A percentile compares a stretch with the other conserved stretches of the same genome.
Conservation (phyloP, 2,329 filamentous ascomycete genomes). For the Cladorrhinum sp. region DNA sequence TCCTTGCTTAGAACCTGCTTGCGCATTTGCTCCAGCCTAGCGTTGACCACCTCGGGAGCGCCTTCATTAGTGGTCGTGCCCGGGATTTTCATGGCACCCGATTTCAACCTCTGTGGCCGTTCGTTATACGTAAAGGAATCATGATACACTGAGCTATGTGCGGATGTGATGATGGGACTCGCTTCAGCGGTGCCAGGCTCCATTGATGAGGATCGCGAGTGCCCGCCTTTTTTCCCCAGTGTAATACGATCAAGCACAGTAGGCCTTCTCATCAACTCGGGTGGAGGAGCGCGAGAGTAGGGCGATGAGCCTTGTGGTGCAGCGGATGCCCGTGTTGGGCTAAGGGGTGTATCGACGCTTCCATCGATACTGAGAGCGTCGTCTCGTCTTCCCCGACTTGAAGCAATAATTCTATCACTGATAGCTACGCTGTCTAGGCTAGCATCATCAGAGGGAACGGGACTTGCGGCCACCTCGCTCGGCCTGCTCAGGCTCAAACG, state of each 20-base stretch:
- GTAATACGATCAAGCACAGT: slow-evolving; percentile 56
- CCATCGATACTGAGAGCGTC: slow-evolving; percentile 46
- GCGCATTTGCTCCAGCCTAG: slow-evolving; percentile 67
- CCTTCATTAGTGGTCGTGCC: slow-evolving; percentile 56
- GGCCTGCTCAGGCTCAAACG: slow-evolving; percentile 43
- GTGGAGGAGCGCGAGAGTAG: slow-evolving; percentile 29
- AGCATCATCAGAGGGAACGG: slow-evolving; percentile 36
- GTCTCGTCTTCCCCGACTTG: slow-evolving; percentile 38
- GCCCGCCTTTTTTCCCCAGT: slow-evolving; percentile 41
- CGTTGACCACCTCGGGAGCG: slow-evolving; percentile 56
- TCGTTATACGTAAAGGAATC: slow-evolving; percentile 52
- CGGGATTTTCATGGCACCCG: slow-evolving; percentile 50
- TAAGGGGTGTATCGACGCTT: slow-evolving; percentile 43
- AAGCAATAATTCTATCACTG: slow-evolving; percentile 30
- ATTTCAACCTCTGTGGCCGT: slow-evolving; percentile 43
- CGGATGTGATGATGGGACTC: slow-evolving; percentile 56
- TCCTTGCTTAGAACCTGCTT: slow-evolving; percentile 89
- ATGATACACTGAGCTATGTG: slow-evolving; percentile 56
- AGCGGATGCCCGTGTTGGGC: slow-evolving; percentile 38
- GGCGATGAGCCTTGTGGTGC: slow-evolving; percentile 32
- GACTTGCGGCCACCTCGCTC: slow-evolving; percentile 39
- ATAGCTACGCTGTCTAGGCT: slow-evolving; percentile 36
- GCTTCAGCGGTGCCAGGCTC: slow-evolving; percentile 56
- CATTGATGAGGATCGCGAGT: slow-evolving; percentile 57
- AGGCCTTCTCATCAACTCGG: slow-evolving; percentile 43